Conservation (phyloP, 139 green algal species). For the Chlorella sp. region DNA sequence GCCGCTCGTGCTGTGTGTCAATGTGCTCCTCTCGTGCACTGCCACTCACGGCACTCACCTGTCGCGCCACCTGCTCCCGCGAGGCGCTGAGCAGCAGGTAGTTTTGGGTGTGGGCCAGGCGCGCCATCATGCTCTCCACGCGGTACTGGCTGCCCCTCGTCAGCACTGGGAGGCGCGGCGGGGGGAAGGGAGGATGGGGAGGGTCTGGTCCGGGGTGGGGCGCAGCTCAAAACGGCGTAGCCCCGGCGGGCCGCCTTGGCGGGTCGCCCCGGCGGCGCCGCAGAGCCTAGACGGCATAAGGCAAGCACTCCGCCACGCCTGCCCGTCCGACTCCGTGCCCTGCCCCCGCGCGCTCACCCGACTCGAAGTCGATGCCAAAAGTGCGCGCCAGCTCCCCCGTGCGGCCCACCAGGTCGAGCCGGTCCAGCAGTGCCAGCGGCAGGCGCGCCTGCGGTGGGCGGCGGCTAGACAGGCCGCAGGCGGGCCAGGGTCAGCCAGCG, state of each 20-base stretch:
- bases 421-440: slow-evolving; percentile 81
- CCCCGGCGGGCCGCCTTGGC: too few relatives aligned
- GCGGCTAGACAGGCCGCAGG: too few relatives aligned
- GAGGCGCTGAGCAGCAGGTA: slow-evolving; percentile 62
- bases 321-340: not conserved
- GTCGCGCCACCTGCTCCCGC: slow-evolving; percentile 7
- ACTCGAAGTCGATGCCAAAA: slow-evolving; percentile 98
- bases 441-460: slow-evolving; percentile 58
- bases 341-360: slow-evolving; percentile 54
- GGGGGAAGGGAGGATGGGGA: too few relatives aligned
- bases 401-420: slow-evolving; percentile 89
- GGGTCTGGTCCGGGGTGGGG: too few relatives aligned
- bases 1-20: too few relatives aligned
- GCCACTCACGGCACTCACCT: too few relatives aligned
- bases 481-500: slow-evolving; percentile 55
- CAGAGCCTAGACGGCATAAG: too few relatives aligned
- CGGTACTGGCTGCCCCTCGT: slow-evolving; percentile 90
- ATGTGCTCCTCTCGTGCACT: too few relatives aligned
- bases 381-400: slow-evolving; percentile 88
- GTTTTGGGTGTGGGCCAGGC: slow-evolving; percentile 94
- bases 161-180: slow-evolving; percentile 55
- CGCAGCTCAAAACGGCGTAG: too few relatives aligned
- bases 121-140: slow-evolving; percentile 92
- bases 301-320: too few relatives aligned
- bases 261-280: too few relatives aligned